phyloP scores from a whole-genome alignment of 139 green algal genomes.

The Axilococcus clingmanii region DNA sequence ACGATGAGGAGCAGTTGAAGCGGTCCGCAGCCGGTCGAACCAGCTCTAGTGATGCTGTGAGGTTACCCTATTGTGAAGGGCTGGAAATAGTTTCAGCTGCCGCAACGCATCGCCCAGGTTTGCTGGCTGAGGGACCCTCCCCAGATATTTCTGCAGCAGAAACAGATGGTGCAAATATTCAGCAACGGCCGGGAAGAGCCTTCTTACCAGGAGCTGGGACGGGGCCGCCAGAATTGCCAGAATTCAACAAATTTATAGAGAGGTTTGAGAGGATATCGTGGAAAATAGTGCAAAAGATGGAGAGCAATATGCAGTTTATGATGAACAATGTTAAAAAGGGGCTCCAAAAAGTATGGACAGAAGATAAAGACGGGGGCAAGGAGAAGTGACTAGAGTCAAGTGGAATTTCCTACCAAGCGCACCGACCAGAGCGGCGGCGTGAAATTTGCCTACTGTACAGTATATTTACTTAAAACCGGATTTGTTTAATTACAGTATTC shows the following conservation, averaged over 20 bases:
- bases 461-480: no score
- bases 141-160: not conserved
- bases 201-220: no score
- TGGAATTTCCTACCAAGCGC: no score
- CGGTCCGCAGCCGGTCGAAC: slow-evolving; percentile 6
- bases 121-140: slow-evolving; percentile 14
- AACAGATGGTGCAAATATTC: no score
- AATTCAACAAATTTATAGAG: slow-evolving; percentile 16
- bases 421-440: no score
- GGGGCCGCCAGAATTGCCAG: no score
- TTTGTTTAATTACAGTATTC: no score
- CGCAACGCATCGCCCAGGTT: slow-evolving; percentile 11
- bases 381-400: no score
- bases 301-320: slow-evolving; percentile 19
- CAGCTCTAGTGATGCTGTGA: slow-evolving; percentile 11
- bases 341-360: slow-evolving; percentile 16
- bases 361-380: slow-evolving; percentile 7
- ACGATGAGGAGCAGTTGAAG: slow-evolving; percentile 19
- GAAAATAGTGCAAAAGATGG: slow-evolving; percentile 23
- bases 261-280: slow-evolving; percentile 21
- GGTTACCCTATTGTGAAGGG: slow-evolving; percentile 28
- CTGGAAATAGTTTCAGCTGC: slow-evolving; percentile 25
- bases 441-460: no score
- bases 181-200: no score
- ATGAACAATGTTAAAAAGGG: slow-evolving; percentile 1